Base-by-base conservation (phyloP, 768 basidiomycete species). In the Postia placenta region DNA sequence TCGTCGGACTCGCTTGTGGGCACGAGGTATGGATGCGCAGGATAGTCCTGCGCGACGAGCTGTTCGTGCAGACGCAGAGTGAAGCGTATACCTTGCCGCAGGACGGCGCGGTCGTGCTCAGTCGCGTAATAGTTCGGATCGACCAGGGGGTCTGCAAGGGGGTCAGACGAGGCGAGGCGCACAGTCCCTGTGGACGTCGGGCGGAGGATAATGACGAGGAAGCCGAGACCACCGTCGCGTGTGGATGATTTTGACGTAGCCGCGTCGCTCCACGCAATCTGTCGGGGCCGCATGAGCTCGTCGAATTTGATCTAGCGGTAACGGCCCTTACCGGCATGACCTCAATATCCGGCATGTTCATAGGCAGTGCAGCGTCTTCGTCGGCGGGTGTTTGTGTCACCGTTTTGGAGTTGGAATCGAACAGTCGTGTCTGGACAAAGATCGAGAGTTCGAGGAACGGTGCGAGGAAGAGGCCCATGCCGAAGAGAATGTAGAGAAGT, bases 1-100 rank as follows among this genome's bases (percentile, higher is more conserved):
- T 33, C 56, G 38, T 67, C 67, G n/a, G 41, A 44, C 40, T 65
- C 63, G 48, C 56, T 53, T 15, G 36, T 45, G 0, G 67, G 68
- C 26, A 66, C 59, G 26, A 43, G 23, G n/a, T 43, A 43, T n/a
- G n/a, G n/a, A n/a, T n/a, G n/a, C n/a, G n/a, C n/a, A n/a, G n/a
- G n/a, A n/a, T n/a, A n/a, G n/a, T n/a, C n/a, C n/a, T n/a, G n/a
- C n/a, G n/a, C n/a, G n/a, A n/a, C n/a, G n/a, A n/a, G n/a, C n/a
- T n/a, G 40, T 11, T 26, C 24, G 15, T 43, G 25, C 11, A 27
- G 42, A 11, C 24, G 11, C 5, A 17, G 23, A 11, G 42, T 43
- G 42, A 27, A 43, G 12, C 23, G 42, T 24, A 43, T 43, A n/a
- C 3, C 42, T 27, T 27, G 19, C 25, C 23, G 42, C 19, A 43